Evolutionary conservation across 345 rosid species (phyloP).

Genomic region (Acer saccharum): DNA sequence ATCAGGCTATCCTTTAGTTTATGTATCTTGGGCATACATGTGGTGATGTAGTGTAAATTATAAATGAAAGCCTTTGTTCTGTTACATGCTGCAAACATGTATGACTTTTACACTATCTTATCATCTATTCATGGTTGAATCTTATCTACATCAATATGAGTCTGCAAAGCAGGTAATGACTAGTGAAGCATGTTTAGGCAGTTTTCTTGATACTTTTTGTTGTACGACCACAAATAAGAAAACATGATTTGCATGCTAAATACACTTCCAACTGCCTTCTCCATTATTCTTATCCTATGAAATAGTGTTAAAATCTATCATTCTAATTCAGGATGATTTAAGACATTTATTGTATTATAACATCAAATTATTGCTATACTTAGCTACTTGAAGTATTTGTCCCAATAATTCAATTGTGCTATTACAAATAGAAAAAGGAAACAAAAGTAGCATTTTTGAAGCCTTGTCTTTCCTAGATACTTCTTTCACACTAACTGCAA

Average conservation of each 20-base stretch:
- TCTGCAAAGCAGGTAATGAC: not conserved
- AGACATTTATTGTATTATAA: not conserved
- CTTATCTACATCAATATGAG: not conserved
- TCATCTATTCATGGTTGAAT: not conserved
- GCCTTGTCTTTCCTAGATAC: not conserved
- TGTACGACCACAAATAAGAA: not conserved
- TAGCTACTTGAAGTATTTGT: constrained; percentile 7
- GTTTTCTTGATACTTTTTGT: not conserved
- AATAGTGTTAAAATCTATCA: not conserved
- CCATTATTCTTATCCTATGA: not conserved
- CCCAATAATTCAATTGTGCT: too few relatives aligned
- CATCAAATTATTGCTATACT: not conserved
- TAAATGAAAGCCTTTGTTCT: not conserved
- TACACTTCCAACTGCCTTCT: not conserved
- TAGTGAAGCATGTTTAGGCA: not conserved
- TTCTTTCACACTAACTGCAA: constrained; percentile 14
- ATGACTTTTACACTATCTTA: not conserved
- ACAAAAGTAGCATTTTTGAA: not conserved
- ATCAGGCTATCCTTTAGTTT: not conserved
- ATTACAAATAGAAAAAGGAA: not conserved
- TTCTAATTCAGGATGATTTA: not conserved
- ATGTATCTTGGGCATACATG: not conserved
- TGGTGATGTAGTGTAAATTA: not conserved
- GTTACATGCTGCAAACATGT: not conserved
- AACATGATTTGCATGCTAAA: not conserved